Base-by-base conservation (phyloP, 139 green algal genomes). In the Chlamydomonas schloesseri region DNA sequence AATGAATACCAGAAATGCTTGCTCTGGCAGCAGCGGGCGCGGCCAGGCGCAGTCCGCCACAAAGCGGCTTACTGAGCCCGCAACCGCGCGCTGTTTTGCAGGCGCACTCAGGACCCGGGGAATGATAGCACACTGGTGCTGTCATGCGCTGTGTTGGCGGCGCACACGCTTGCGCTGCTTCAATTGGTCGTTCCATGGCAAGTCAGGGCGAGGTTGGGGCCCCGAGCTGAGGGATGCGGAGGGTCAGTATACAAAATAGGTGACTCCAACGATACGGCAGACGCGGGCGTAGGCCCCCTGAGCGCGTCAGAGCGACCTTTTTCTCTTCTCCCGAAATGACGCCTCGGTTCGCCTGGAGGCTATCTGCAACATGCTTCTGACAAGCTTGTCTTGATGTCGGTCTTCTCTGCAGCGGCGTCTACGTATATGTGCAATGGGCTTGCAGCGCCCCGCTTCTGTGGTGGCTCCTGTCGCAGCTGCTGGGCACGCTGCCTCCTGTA, bases 41-140 rank as follows among this genome's bases (percentile, higher is more conserved):
- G 36, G 31, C 3, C 2, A 28, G 28, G 3, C 17, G 15, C 33
- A 50, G 37, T 28, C 20, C 31, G 10, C 10, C 31, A 47, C 31
- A 73, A 47, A 31, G 3, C 58, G 1, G 13, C 34, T 29, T 9
- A 17, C 20, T 55, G 34, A 23, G 13, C 24, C 28, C 2, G 46
- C 42, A 37, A 29, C 21, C 71, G 26, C 24, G 29, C 1, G 26
- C 42, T 31, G 36, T 46, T 18, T 46, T 28, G 47, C 74, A 81
- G 74, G 57, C 74, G 74, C 18, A 81, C 74, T 13, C 74, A 81
- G 50, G 74, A 81, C 24, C 55, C 53, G 24, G 74, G 74, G 47
- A 81, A 70, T 70, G 74, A 81, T 34, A 81, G 53, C 33, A 81
- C 74, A 6, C 34, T 17, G 31, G 15, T 34, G 29, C 74, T 81